These are phyloP conservation scores for Sextonia rubra DNA, from an alignment of 164 flowering plant species.

Conservation along the genomic window DNA sequence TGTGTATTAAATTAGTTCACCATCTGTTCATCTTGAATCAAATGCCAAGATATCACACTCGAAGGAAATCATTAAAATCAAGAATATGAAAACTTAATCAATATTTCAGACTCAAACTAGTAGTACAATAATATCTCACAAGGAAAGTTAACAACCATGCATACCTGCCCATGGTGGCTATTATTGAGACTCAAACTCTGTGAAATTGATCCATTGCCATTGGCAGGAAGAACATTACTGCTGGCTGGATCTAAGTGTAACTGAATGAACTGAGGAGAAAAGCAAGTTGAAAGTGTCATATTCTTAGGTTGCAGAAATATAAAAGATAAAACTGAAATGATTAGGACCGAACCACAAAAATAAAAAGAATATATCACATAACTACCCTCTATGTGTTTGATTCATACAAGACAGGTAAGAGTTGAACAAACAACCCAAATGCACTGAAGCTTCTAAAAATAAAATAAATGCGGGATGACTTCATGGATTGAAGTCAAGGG, in stretches of 20 bases:
- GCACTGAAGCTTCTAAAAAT: no score
- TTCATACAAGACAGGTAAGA: no score
- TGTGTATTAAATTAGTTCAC: background rate
- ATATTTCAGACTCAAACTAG: background rate
- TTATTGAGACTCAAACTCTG: conserved; percentile 73
- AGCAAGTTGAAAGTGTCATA: conserved; percentile 9
- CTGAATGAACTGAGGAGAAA: conserved; percentile 74
- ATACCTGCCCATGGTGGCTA: conserved; percentile 94
- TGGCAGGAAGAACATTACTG: conserved; percentile 68
- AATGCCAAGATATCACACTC: background rate
- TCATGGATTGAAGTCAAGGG: no score
- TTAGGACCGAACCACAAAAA: no score
- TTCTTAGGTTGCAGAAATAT: conserved; percentile 1
- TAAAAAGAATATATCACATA: no score
- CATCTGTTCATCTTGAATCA: background rate
- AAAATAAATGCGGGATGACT: no score
- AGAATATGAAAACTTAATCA: background rate
- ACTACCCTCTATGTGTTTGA: no score
- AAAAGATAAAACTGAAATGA: background rate
- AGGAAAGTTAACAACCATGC: background rate
- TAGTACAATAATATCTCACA: background rate
- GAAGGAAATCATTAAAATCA: background rate
- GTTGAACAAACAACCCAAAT: no score
- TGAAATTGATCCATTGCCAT: conserved; percentile 61
- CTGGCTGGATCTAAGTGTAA: conserved; percentile 90